Evolutionary conservation across 257 asterid genomes (phyloP).

Genomic region (Penstemon davidsonii): DNA sequence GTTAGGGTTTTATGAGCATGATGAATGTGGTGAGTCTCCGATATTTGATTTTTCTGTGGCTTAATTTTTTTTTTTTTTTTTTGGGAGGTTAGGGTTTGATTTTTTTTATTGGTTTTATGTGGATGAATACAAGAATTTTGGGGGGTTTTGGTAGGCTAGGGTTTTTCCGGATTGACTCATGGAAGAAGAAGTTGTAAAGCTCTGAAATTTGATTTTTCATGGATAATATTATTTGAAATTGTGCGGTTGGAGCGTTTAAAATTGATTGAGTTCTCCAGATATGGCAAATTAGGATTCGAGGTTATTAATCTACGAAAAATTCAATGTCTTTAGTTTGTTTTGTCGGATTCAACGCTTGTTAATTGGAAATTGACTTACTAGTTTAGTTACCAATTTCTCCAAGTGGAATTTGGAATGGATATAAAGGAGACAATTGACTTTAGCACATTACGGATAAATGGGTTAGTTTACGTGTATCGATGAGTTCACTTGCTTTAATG

Average conservation of each 20-base stretch:
- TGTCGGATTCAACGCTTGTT: neutral
- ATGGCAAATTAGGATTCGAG: constrained; percentile 9
- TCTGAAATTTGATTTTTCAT: constrained; percentile 1
- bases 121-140: no score
- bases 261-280: neutral
- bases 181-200: constrained; percentile 3
- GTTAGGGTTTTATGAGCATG: no score
- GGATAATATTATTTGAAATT: constrained; percentile 7
- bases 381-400: constrained; percentile 6
- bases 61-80: no score
- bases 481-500: neutral
- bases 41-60: no score
- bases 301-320: neutral
- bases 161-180: neutral
- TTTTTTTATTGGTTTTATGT: no score
- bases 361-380: neutral
- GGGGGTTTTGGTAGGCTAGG: constrained; percentile 3
- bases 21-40: no score
- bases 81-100: no score
- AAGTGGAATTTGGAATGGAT: neutral
- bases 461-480: constrained; percentile 11
- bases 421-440: constrained; percentile 6
- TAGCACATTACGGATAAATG: neutral
- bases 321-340: neutral
- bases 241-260: constrained; percentile 14